Conservation (phyloP, 257 asterid genomes). For the Petunia secreta region DNA sequence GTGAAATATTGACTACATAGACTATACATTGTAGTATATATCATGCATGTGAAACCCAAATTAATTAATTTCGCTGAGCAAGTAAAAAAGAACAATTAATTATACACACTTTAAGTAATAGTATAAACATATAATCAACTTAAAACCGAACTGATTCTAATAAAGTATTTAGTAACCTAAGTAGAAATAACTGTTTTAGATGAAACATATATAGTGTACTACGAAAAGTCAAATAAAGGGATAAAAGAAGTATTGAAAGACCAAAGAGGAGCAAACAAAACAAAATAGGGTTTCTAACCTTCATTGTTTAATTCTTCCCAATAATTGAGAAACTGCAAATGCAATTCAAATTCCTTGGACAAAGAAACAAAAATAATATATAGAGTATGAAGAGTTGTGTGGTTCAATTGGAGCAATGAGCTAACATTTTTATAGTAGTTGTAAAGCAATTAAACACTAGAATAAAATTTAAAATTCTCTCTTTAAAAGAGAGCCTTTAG, state of each 20-base stretch:
- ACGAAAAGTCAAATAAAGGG: background rate
- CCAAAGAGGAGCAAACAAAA: background rate
- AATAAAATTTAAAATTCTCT: constrained; percentile 2
- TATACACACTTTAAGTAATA: background rate
- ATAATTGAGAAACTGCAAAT: constrained; percentile 4
- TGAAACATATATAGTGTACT: background rate
- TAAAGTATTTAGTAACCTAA: background rate
- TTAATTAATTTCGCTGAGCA: background rate
- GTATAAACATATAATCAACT: background rate
- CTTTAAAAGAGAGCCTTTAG: constrained; percentile 19
- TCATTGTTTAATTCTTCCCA: constrained; percentile 7
- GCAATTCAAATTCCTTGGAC: constrained; percentile 13
- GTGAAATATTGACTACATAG: background rate
- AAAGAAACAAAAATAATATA: background rate
- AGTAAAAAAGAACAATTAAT: background rate
- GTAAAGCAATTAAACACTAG: constrained; percentile 10
- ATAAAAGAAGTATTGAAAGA: background rate
- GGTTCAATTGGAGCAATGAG: constrained; percentile 12
- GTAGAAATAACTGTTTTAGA: background rate
- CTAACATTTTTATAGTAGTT: constrained; percentile 18
- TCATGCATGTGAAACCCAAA: constrained; percentile 18
- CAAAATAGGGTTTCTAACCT: background rate
- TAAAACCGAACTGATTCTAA: background rate
- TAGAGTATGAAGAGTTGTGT: constrained; percentile 13
- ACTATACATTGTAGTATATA: too few relatives aligned